These are phyloP conservation scores for Beauveria rudraprayagi DNA, from an alignment of 2,329 filamentous ascomycete species.

Conservation along the genomic window DNA sequence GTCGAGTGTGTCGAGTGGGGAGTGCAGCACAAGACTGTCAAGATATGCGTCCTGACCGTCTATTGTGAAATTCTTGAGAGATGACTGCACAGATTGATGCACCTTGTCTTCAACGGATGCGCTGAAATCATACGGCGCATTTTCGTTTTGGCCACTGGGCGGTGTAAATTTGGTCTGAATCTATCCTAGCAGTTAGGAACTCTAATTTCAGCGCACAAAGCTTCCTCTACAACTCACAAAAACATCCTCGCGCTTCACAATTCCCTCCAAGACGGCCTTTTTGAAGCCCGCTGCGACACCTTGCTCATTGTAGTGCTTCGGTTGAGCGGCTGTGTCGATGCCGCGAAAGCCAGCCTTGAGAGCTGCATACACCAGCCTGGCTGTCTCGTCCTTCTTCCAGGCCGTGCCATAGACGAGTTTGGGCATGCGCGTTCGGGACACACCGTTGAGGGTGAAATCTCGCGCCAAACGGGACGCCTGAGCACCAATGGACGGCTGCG, in stretches of 20 bases:
- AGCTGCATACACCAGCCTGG: conserved; percentile 59
- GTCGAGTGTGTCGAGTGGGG: conserved; percentile 36
- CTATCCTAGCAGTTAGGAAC: conserved; percentile 25
- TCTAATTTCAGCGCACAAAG: not conserved
- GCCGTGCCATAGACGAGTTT: conserved; percentile 69
- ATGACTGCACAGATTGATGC: conserved; percentile 57
- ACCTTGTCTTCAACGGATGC: conserved; percentile 57
- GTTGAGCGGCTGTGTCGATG: conserved; percentile 72
- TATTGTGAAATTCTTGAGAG: conserved; percentile 53
- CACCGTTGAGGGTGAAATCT: conserved; percentile 25
- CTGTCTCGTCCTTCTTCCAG: conserved; percentile 70
- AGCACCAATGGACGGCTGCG: conserved; percentile 16
- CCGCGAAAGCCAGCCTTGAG: conserved; percentile 61
- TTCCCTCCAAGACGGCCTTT: conserved; percentile 49
- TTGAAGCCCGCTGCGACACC: conserved; percentile 61
- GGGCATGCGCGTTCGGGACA: conserved; percentile 33
- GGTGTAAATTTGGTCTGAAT: conserved; percentile 81
- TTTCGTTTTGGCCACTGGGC: conserved; percentile 50
- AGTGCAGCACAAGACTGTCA: conserved; percentile 68
- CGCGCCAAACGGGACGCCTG: conserved; percentile 25
- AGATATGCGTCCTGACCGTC: conserved; percentile 40
- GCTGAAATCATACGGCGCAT: conserved; percentile 52
- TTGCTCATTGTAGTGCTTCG: conserved; percentile 68
- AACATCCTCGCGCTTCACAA: conserved; percentile 49
- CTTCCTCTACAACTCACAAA: conserved; percentile 38